A percentile compares a stretch with the other conserved stretches of the same genome.
Conservation (phyloP, 495 filamentous ascomycete genomes). For the Trichocladium uniseriatum region DNA sequence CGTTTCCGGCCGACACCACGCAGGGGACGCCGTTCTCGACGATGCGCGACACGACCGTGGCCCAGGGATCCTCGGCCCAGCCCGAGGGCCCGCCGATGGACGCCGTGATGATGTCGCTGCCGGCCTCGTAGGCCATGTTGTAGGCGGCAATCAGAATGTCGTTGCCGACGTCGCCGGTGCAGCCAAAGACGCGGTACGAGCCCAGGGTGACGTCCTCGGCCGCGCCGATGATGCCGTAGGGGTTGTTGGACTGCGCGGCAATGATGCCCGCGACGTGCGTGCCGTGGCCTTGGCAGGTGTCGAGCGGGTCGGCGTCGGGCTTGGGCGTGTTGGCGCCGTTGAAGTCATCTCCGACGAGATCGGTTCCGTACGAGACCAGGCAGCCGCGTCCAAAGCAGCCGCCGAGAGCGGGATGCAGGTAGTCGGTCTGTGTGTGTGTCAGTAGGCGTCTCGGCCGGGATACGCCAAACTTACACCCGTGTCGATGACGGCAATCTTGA, state of each 20-base stretch:
- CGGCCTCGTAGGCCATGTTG: constrained; percentile 47
- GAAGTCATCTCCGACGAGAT: constrained; percentile 46
- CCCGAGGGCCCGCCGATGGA: constrained; percentile 48
- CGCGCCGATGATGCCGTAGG: constrained; percentile 45
- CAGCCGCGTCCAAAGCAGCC: constrained; percentile 48
- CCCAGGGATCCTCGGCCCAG: constrained; percentile 49
- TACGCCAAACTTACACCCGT: constrained; percentile 32
- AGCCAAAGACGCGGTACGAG: constrained; percentile 48
- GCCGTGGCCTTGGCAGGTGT: constrained; percentile 40
- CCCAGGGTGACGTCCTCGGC: constrained; percentile 47
- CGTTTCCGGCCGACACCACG: constrained; percentile 48
- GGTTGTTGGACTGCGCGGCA: constrained; percentile 41
- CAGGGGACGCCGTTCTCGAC: constrained; percentile 47
- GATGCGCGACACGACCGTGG: constrained; percentile 43
- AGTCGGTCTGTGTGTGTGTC: constrained; percentile 39
- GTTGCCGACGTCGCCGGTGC: constrained; percentile 36
- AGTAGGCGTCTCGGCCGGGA: background rate
- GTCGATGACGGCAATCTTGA: constrained; percentile 42
- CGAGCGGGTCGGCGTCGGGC: constrained; percentile 39
- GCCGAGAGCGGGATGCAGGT: constrained; percentile 48
- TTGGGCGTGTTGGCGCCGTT: constrained; percentile 32
- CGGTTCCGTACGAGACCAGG: constrained; percentile 44
- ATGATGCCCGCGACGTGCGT: constrained; percentile 47
- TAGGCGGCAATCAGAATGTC: constrained; percentile 49
- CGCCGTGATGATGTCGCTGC: constrained; percentile 51